These are phyloP conservation scores for Cucumis cinereus DNA, from an alignment of 306 rosid species.

Conservation along the genomic window DNA sequence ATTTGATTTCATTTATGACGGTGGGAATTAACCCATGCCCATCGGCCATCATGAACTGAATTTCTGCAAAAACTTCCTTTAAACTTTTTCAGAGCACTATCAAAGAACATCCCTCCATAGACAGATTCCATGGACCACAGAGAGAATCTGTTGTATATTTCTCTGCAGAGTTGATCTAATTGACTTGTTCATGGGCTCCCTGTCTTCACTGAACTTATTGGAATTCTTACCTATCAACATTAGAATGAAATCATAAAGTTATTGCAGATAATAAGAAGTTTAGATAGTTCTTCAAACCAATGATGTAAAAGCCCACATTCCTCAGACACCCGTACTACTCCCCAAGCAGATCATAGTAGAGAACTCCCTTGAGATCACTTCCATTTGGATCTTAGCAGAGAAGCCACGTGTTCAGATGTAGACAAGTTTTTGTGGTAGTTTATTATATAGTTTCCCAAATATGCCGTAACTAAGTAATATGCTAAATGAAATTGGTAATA, in stretches of 20 bases:
- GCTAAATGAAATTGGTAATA: not conserved
- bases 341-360: not conserved
- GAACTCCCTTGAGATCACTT: not conserved
- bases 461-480: not conserved
- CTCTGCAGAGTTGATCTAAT: not conserved
- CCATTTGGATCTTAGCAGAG: not conserved
- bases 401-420: not conserved
- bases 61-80: not conserved
- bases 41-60: not conserved
- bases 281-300: not conserved
- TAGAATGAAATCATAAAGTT: not conserved
- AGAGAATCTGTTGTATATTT: not conserved
- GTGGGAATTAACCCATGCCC: not conserved
- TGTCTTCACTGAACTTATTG: not conserved
- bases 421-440: not conserved
- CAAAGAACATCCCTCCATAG: not conserved
- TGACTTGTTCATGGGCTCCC: not conserved
- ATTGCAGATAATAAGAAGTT: not conserved
- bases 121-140: slow-evolving; percentile 2
- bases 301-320: not conserved
- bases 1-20: not conserved
- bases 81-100: slow-evolving; percentile 1
- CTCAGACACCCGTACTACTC: not conserved
- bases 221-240: not conserved
- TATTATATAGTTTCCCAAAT: not conserved